Evolutionary conservation across 495 filamentous ascomycete genomes (phyloP), one percentile per base, ranked within the genome.

Genomic region (Trichoderma reesei): DNA sequence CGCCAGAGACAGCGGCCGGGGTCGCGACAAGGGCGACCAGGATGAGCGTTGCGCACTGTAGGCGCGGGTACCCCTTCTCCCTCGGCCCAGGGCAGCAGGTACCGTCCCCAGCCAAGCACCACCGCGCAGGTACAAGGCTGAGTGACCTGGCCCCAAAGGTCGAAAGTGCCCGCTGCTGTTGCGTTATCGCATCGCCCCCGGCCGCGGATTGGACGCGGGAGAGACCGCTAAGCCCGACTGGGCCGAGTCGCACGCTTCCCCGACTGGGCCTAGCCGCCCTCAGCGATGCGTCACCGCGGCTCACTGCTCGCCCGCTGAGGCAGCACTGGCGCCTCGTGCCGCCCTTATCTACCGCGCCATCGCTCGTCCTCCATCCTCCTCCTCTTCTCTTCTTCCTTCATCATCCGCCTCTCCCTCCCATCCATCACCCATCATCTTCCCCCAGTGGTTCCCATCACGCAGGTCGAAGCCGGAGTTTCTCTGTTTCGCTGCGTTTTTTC

Each of bases 301-400:
- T 46, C 42, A 46, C 42, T 46, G 51, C 26, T 31, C 9, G 51
- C 20, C 20, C 51, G 51, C 51, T 56, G 51, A 56, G 51, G 51
- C 51, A 56, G 51, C 51, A 34, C 51, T 56, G 51, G 51, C 33
- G 51, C 51, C 51, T 56, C 51, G 51, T 56, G 5, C 51, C 51
- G 60, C 60, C 60, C 61, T 70, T 72, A 71, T 72, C 70, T 69
- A 48, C 63, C 65, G 67, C 67, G 61, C 67, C 63, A 65, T 70
- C 65, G 67, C 67, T 67, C 63, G 65, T 41, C 60, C 26, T 41
- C 64, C 63, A 65, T 69, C 67, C 66, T 66, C 60, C 74, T 72
- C 74, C 76, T 77, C 73, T 75, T 74, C 76, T 77, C 73, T 75
- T 73, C 73, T 71, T 73, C 77, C 72, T 69, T 76, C 79, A 71